Evolutionary conservation across 169 alveolate species (phyloP).

Genomic region (Plasmodium yoelii): DNA sequence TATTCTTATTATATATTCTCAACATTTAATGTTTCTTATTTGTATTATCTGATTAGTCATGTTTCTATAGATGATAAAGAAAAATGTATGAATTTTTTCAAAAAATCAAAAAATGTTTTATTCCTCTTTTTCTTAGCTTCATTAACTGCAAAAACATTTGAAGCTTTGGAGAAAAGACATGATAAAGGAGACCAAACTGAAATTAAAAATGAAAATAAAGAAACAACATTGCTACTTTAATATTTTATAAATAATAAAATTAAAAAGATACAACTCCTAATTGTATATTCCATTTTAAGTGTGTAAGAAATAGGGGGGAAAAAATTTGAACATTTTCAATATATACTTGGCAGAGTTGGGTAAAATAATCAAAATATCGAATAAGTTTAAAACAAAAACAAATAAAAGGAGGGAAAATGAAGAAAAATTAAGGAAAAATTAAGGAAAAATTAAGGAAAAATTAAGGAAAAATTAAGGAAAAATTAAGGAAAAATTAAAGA

Average conservation of each 20-base stretch:
- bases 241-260: no score
- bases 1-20: constrained; percentile 30
- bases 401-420: not conserved
- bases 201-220: not conserved
- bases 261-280: no score
- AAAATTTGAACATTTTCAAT: no score
- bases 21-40: constrained; percentile 34
- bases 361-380: not conserved
- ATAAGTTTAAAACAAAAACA: constrained; percentile 1
- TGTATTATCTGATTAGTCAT: not conserved
- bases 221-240: not conserved
- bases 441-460: no score
- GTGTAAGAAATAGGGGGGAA: not conserved
- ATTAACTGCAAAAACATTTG: constrained; percentile 16
- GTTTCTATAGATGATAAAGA: constrained; percentile 20
- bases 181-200: no score
- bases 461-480: no score
- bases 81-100: constrained; percentile 50
- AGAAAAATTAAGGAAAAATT: no score
- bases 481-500: no score
- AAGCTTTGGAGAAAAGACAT: not conserved
- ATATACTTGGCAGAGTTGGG: not conserved
- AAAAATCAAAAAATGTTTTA: constrained; percentile 38
- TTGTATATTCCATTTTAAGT: not conserved
- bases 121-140: constrained; percentile 20